phyloP scores from a whole-genome alignment of 345 rosid genomes.

The Pistacia atlantica region DNA sequence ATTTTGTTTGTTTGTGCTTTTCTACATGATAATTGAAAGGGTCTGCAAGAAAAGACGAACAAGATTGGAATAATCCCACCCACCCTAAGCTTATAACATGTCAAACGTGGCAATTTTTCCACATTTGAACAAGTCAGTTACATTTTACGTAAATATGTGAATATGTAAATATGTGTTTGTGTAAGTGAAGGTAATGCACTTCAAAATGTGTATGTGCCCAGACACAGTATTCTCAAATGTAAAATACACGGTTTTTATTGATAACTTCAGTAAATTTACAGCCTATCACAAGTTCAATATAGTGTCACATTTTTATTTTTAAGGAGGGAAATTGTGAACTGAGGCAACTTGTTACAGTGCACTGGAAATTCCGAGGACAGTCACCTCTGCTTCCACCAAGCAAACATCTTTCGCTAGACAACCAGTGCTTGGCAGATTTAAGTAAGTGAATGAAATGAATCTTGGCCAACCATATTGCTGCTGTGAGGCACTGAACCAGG shows the following conservation, averaged over 20 bases:
- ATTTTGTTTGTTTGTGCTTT: too few relatives aligned
- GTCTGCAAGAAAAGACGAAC: too few relatives aligned
- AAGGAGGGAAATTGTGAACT: too few relatives aligned
- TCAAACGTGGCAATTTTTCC: too few relatives aligned
- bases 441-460: slow-evolving; percentile 22
- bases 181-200: background rate
- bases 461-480: background rate
- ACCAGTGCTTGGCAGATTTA: slow-evolving; percentile 18
- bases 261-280: background rate
- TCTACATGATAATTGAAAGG: too few relatives aligned
- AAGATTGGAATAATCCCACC: too few relatives aligned
- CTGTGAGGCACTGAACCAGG: too few relatives aligned
- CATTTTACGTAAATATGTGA: too few relatives aligned
- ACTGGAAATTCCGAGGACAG: slow-evolving; percentile 29
- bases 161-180: too few relatives aligned
- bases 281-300: background rate
- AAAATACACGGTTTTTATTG: slow-evolving; percentile 3
- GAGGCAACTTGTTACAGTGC: slow-evolving; percentile 12
- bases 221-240: slow-evolving; percentile 12
- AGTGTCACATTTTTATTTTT: background rate
- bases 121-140: too few relatives aligned
- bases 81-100: too few relatives aligned
- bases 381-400: slow-evolving; percentile 31
- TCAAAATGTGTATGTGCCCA: background rate
- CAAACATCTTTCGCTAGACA: slow-evolving; percentile 32